Evolutionary conservation across 1,284 basidiomycete species (phyloP).

Genomic region (Puccinia coronata): DNA sequence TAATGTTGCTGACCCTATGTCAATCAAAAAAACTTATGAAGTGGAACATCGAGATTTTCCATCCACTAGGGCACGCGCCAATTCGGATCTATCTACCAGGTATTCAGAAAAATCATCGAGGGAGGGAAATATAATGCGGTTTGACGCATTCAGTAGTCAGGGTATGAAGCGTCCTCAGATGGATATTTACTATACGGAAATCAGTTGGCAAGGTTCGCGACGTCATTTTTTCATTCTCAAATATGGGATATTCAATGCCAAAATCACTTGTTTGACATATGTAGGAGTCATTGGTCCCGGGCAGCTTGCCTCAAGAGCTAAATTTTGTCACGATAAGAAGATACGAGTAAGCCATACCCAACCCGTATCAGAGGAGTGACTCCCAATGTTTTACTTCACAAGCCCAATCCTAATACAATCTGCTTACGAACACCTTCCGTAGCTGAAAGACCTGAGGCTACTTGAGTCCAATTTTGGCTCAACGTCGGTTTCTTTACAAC

Average conservation of each 20-base stretch:
- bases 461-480: constrained; percentile 14
- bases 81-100: not conserved
- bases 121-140: not conserved
- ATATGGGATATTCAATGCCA: not conserved
- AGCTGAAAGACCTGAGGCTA: constrained; percentile 29
- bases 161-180: not conserved
- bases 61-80: not conserved
- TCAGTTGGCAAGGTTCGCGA: constrained; percentile 25
- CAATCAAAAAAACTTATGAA: not conserved
- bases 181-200: constrained; percentile 24
- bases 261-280: not conserved
- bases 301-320: not conserved
- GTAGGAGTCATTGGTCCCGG: not conserved
- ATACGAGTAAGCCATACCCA: not conserved
- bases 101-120: not conserved
- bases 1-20: not conserved
- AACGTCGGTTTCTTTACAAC: not conserved
- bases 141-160: not conserved
- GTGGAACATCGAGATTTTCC: not conserved
- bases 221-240: not conserved
- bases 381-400: not conserved
- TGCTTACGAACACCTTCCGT: not conserved
- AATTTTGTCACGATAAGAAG: constrained; percentile 21
- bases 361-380: not conserved
- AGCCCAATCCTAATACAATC: not conserved